Percentiles rank a stretch among this genome's conserved stretches.
These are phyloP conservation scores for Rhytidhysteron rufulum DNA, from an alignment of 2,329 filamentous ascomycete genomes.

Conservation along the genomic window DNA sequence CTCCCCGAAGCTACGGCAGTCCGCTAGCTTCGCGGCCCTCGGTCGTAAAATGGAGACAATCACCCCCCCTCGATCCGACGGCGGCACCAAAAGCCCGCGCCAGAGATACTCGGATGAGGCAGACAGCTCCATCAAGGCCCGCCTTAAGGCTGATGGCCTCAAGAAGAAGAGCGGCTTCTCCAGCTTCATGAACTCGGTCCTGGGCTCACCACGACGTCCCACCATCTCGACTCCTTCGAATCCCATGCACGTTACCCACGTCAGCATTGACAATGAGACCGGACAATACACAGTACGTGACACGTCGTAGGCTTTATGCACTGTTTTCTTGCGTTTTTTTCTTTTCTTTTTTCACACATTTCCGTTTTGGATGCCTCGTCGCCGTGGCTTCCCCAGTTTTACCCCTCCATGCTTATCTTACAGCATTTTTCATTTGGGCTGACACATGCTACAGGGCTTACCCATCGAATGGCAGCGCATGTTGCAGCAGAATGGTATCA, in stretches of 20 bases:
- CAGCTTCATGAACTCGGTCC: constrained; percentile 37
- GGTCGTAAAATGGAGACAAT: constrained; percentile 42
- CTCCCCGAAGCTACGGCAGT: constrained; percentile 35
- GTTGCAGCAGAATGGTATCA: constrained; percentile 92
- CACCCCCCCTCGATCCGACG: constrained; percentile 29
- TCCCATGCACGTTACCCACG: constrained; percentile 95
- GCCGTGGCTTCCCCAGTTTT: neutral
- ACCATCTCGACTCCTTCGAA: constrained; percentile 98
- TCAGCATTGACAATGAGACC: constrained; percentile 93
- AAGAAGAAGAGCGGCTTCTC: constrained; percentile 41
- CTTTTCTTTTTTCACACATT: neutral
- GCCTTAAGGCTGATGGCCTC: constrained; percentile 29
- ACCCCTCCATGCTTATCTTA: constrained; percentile 2
- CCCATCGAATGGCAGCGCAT: constrained; percentile 98
- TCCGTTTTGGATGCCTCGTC: neutral
- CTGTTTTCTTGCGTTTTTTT: neutral
- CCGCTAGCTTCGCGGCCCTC: constrained; percentile 40
- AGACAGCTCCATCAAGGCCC: constrained; percentile 23
- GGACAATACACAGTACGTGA: constrained; percentile 83
- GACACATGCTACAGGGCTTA: constrained; percentile 61
- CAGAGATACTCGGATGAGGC: constrained; percentile 38
- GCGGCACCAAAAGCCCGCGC: constrained; percentile 31
- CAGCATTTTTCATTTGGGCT: constrained; percentile 3
- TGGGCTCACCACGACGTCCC: constrained; percentile 73
- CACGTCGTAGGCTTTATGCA: constrained; percentile 10